Conservation (phyloP, 106 monocot species). For the Phalaenopsis equestris region DNA sequence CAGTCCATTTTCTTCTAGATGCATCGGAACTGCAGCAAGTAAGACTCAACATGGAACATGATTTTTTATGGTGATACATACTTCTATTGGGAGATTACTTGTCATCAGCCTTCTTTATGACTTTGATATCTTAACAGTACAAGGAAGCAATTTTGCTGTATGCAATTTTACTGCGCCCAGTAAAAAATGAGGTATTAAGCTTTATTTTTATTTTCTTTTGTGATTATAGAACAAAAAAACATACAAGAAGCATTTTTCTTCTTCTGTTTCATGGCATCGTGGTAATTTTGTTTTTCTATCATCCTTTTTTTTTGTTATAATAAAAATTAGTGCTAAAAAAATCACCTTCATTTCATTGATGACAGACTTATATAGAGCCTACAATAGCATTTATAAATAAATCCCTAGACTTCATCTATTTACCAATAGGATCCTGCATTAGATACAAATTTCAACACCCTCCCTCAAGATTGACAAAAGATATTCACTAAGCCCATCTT, state of each 20-base stretch:
- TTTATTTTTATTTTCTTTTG: background rate
- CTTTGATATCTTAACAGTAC: conserved; percentile 36
- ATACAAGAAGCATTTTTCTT: background rate
- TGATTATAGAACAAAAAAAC: background rate
- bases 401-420: too few relatives aligned
- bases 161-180: conserved; percentile 52
- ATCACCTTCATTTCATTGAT: too few relatives aligned
- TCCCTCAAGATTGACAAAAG: too few relatives aligned
- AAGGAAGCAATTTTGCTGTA: conserved; percentile 92
- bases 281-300: background rate
- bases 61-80: background rate
- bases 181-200: conserved; percentile 49
- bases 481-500: too few relatives aligned
- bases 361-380: too few relatives aligned
- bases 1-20: conserved; percentile 95
- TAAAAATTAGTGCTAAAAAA: too few relatives aligned
- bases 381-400: too few relatives aligned
- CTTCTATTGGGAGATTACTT: conserved; percentile 1
- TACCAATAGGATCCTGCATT: too few relatives aligned
- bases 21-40: conserved; percentile 97
- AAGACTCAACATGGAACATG: conserved; percentile 1
- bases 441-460: too few relatives aligned
- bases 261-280: background rate
- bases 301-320: background rate
- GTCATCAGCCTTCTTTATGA: conserved; percentile 1